Conservation (phyloP, 2,329 filamentous ascomycete genomes). For the Diaporthe sp. region DNA sequence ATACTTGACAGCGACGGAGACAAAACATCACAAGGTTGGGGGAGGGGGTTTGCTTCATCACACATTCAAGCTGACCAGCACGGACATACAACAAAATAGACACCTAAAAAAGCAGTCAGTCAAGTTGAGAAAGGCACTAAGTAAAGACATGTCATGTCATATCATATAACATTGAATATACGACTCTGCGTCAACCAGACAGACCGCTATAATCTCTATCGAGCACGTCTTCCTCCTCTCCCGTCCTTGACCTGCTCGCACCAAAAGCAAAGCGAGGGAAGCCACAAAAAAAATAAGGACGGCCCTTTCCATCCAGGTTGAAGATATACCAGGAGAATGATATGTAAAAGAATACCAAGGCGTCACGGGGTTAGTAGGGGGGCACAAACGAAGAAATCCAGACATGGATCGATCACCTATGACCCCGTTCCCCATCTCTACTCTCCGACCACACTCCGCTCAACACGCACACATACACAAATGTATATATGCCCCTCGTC, state of each 20-base stretch:
- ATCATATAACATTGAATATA: slow-evolving; percentile 1
- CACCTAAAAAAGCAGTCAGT: too few relatives aligned
- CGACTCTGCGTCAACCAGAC: background rate
- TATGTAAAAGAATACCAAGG: background rate
- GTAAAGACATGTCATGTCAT: background rate
- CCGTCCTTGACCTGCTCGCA: background rate
- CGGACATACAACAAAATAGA: too few relatives aligned
- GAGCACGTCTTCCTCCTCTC: background rate
- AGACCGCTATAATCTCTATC: background rate
- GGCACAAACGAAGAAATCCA: background rate
- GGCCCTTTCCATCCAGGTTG: background rate
- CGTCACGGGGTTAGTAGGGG: background rate
- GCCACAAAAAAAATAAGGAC: background rate
- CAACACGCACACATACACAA: background rate
- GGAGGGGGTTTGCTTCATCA: too few relatives aligned
- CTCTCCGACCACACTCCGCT: background rate
- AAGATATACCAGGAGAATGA: slow-evolving; percentile 21
- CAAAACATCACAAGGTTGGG: too few relatives aligned
- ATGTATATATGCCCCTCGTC: background rate
- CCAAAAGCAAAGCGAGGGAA: background rate
- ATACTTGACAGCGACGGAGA: too few relatives aligned
- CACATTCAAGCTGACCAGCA: too few relatives aligned
- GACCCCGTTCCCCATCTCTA: too few relatives aligned
- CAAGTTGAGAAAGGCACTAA: background rate
- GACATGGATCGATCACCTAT: background rate